Evolutionary conservation across 1,284 basidiomycete genomes (phyloP).

Genomic region (Xerocomus nothofagi): DNA sequence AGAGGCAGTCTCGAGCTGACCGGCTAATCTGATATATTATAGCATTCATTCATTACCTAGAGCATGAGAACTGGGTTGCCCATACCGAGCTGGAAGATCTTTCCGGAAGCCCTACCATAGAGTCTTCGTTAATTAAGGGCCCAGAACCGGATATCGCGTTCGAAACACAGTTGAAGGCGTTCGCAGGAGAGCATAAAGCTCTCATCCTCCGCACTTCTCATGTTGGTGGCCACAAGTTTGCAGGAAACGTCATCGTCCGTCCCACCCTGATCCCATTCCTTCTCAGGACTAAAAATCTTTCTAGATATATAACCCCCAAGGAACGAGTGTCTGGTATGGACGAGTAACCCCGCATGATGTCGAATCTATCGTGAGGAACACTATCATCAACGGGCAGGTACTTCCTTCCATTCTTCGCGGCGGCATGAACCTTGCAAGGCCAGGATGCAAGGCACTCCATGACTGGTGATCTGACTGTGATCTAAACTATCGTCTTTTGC

Average conservation of each 20-base stretch:
- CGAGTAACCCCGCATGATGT: constrained; percentile 88
- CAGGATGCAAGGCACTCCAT: constrained; percentile 64
- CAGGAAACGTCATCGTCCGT: constrained; percentile 84
- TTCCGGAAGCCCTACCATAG: constrained; percentile 52
- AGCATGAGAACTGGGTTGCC: constrained; percentile 68
- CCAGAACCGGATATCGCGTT: constrained; percentile 39
- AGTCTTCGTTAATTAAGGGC: constrained; percentile 45
- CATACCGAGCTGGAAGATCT: constrained; percentile 76
- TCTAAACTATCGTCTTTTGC: neutral
- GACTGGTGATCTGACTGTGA: constrained; percentile 58
- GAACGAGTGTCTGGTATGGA: constrained; percentile 89
- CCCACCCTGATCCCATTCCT: neutral
- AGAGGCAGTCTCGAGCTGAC: neutral
- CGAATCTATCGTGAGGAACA: constrained; percentile 83
- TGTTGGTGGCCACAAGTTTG: constrained; percentile 88
- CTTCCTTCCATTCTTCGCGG: constrained; percentile 82
- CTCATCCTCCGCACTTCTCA: constrained; percentile 87
- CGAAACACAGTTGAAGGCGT: constrained; percentile 49
- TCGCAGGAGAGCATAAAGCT: constrained; percentile 53
- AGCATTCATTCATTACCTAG: constrained; percentile 65
- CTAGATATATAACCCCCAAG: constrained; percentile 84
- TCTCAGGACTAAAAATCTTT: neutral
- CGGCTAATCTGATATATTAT: constrained; percentile 9
- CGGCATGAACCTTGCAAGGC: constrained; percentile 70
- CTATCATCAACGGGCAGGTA: constrained; percentile 80